A percentile compares a stretch with the other conserved stretches of the same genome.
phyloP scores from a whole-genome alignment of 2,329 filamentous ascomycete species.

The Hypomyces rosellus region DNA sequence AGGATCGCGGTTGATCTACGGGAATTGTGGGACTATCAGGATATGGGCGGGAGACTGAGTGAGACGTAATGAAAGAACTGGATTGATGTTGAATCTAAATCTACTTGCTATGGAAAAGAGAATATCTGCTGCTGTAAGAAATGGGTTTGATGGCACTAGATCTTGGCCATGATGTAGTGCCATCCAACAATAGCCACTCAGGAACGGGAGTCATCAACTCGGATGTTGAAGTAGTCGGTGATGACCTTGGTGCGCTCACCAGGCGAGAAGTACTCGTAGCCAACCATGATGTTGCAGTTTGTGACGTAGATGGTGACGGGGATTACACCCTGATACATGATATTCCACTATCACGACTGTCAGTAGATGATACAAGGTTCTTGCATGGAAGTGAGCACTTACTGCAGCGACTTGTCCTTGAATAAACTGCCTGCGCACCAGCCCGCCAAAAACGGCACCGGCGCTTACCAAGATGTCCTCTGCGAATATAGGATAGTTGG shows the following conservation, averaged over 20 bases:
- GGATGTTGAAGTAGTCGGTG: constrained; percentile 26
- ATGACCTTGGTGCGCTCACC: constrained; percentile 22
- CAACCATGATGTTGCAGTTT: constrained; percentile 27
- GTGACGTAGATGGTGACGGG: constrained; percentile 31
- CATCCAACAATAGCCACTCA: background rate
- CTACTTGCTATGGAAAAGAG: background rate
- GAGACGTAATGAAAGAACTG: background rate
- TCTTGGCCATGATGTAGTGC: too few relatives aligned
- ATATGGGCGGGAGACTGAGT: too few relatives aligned
- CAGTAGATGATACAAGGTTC: background rate
- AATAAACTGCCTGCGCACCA: constrained; percentile 17
- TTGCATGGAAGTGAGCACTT: background rate
- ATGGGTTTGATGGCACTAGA: background rate
- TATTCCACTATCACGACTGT: constrained; percentile 24
- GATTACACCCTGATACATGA: constrained; percentile 29
- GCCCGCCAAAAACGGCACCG: constrained; percentile 20
- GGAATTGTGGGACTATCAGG: constrained; percentile 15
- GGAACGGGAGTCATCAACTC: background rate
- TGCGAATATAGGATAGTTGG: constrained; percentile 30
- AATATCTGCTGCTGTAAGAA: background rate
- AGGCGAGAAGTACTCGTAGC: constrained; percentile 30
- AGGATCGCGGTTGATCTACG: constrained; percentile 17
- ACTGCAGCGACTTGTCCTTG: constrained; percentile 20
- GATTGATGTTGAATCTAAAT: background rate
- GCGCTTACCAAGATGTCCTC: constrained; percentile 21